Base-by-base conservation (phyloP, 1,139 yeast genomes). In the Casaregolazyma lundiana region DNA sequence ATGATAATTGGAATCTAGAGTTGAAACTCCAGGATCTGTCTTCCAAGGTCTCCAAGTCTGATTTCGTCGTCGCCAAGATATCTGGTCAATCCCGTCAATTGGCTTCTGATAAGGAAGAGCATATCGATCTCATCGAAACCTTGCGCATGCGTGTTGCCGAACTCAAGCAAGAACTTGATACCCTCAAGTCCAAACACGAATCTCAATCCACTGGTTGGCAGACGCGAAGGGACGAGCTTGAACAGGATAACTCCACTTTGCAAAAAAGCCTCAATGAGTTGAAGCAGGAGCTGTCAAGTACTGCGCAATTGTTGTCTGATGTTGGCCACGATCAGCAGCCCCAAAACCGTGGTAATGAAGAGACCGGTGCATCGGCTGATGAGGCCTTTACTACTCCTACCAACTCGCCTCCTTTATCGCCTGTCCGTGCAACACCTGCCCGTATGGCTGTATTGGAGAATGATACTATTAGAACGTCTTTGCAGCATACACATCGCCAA, bases 1-100 rank as follows among this genome's bases (percentile, higher is more conserved):
- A 85, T 56, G 76, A 77, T 48, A 84, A 82, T 58, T 87, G 96
- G 95, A 87, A 84, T 57, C 71, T 87, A 51, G 89, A 84, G 61
- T 65, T 81, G 24, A 73, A 74, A 45, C 63, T 82, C 15, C 76
- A 78, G 45, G 72, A 68, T 39, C 66, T 80, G 45, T 68, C 73
- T 35, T 78, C 78, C 35, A 76, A 78, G 49, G 39, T 63, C 38
- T 41, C 60, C 11, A 56, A 57, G 35, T 54, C 63, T 9, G 47
- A 55, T 13, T 61, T 54, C 6, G 50, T 54, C 5, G 48, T 61
- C 26, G 55, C 60, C 18, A 58, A 55, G 45, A 53, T 62, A 21
- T 54, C 61, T 4, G 52, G 57, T 3, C 64, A 60, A 42, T 48
- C 58, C 7, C 59, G 60, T 7, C 47, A 51, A 15, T 45, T 58